Base-by-base conservation (phyloP, 2,329 filamentous ascomycete species). In the Corynespora cassiicola region DNA sequence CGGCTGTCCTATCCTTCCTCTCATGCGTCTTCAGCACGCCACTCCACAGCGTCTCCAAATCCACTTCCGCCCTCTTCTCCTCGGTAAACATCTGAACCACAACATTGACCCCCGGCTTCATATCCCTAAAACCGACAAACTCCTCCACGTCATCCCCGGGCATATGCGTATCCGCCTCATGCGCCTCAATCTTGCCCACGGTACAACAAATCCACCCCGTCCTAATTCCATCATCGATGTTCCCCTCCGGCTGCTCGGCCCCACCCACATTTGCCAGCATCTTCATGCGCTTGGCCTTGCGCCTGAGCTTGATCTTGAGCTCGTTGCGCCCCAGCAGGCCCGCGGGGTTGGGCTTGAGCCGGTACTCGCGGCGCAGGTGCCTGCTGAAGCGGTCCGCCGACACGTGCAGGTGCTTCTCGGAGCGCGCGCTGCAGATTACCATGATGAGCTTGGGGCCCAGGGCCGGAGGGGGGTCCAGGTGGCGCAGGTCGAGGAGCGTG, bases 121-220 rank as follows among this genome's bases (percentile, higher is more conserved):
- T 60, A 22, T 74, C 73, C 2, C 90, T 88, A 59, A 96, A 96
- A 0, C 92, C 92, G 21, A 90, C 84, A 40, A 91, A 82, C 7
- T 79, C 75, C 10, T 82, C 76, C 9, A 58, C 54, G 5, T 65
- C 37, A 6, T 55, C 56, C 1, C 56, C 58, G 2, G 56, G 58
- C 48, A 64, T 57, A 9, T 60, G 44, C 9, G 39, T 58, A 17
- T 67, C 65, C 21, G 68, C 54, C 4, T 65, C 54, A n/a, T 77
- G 74, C 15, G 80, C 78, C 27, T 86, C 81, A 1, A 90, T 77
- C 11, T 80, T 81, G 4, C 88, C 89, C 7, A 94, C 80, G 63
- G 96, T 95, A 45, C 97, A 88, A 68, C 94, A 99, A 14, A 99
- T 87, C 94, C 94, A 99, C 7, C 90, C 91, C 1, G 92, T 96